Percentiles rank a stretch among this genome's conserved stretches.
Conservation (phyloP, 2,329 filamentous ascomycete species). For the Xylariales sp. region DNA sequence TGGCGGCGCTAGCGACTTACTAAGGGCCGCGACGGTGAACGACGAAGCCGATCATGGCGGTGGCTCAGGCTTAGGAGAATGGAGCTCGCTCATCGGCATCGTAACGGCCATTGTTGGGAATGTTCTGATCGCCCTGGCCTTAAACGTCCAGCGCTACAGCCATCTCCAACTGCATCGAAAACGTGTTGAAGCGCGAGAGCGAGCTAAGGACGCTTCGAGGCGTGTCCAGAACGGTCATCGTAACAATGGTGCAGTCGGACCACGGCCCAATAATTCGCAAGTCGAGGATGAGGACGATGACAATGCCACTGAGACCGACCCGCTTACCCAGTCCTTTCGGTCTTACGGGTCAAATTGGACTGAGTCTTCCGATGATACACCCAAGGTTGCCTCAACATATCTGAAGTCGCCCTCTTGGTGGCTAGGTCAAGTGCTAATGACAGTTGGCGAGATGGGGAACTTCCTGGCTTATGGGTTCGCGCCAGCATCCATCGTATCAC, state of each 20-base stretch:
- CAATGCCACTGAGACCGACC: slow-evolving; percentile 60
- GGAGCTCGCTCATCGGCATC: slow-evolving; percentile 96
- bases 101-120: slow-evolving; percentile 93
- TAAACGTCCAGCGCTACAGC: slow-evolving; percentile 96
- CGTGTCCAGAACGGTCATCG: slow-evolving; percentile 52
- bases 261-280: slow-evolving; percentile 42
- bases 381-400: slow-evolving; percentile 73
- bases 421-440: slow-evolving; percentile 92
- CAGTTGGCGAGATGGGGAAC: slow-evolving; percentile 91
- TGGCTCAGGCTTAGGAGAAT: slow-evolving; percentile 68
- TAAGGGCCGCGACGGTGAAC: slow-evolving; percentile 37
- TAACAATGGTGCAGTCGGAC: slow-evolving; percentile 45
- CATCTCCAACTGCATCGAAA: slow-evolving; percentile 86
- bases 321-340: slow-evolving; percentile 63
- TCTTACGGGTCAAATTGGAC: slow-evolving; percentile 57
- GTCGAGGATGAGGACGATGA: slow-evolving; percentile 54
- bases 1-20: slow-evolving; percentile 35
- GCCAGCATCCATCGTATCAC: slow-evolving; percentile 95
- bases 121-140: slow-evolving; percentile 90
- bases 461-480: slow-evolving; percentile 98
- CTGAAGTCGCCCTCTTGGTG: slow-evolving; percentile 96
- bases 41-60: slow-evolving; percentile 52
- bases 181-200: slow-evolving; percentile 67
- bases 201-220: slow-evolving; percentile 65
- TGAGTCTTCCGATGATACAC: slow-evolving; percentile 51